Percentiles rank a stretch among this genome's conserved stretches.
Evolutionary conservation across 164 flowering plant species (phyloP).

Genomic region (Magnolia officinalis): DNA sequence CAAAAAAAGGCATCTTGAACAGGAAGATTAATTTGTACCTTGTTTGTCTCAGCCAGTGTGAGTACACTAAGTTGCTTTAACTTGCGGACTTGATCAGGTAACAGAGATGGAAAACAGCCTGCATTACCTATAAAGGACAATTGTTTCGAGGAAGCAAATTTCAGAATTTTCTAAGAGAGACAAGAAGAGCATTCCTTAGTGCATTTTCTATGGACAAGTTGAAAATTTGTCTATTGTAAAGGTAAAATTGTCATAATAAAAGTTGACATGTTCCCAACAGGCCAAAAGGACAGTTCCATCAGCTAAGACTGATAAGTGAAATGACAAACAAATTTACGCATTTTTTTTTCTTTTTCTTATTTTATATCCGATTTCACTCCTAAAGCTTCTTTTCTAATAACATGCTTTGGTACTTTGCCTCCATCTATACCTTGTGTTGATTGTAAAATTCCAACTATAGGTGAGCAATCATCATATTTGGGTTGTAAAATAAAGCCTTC

Average conservation of each 20-base stretch:
- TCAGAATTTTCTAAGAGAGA: background rate
- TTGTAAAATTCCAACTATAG: too few species aligned
- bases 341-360: too few species aligned
- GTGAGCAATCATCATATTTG: too few species aligned
- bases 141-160: background rate
- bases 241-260: background rate
- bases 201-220: background rate
- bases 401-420: too few species aligned
- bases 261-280: background rate
- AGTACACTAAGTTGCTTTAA: slow-evolving; percentile 92
- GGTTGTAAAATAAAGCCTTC: too few species aligned
- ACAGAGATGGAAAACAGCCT: slow-evolving; percentile 50
- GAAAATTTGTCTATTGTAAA: background rate
- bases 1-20: background rate
- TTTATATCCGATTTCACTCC: too few species aligned
- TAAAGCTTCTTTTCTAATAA: too few species aligned
- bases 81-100: slow-evolving; percentile 86
- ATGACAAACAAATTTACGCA: too few species aligned
- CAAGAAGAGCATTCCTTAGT: background rate
- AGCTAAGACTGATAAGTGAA: too few species aligned
- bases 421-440: too few species aligned
- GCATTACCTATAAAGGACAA: slow-evolving; percentile 39
- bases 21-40: slow-evolving; percentile 31
- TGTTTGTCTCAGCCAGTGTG: slow-evolving; percentile 57
- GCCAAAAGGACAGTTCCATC: too few species aligned